Evolutionary conservation across 2,329 filamentous ascomycete species (phyloP), one percentile per base, ranked within the genome.

Genomic region (Paraconiothyrium brasiliense): DNA sequence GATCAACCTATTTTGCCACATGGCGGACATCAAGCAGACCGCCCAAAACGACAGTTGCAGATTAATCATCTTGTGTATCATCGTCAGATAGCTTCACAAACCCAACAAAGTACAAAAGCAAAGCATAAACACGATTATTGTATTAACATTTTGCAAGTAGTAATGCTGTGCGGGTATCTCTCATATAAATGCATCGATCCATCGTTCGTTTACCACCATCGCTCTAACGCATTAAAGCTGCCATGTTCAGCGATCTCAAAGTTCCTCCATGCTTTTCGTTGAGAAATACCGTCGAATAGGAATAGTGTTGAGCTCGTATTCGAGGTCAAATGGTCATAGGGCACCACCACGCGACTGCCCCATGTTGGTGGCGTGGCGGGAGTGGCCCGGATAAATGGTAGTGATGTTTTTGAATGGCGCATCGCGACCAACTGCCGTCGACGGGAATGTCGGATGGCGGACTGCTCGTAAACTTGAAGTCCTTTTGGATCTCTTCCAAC

Each of bases 401-500:
- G 39, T 13, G 52, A 41, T 43, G 54, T 22, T 56, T 30, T 50
- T 41, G 55, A 43, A 50, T 13, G 16, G 46, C 55, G 49, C 44
- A n/a, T 37, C 16, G 41, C 50, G 43, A 34, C 55, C 22, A 13
- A 50, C 35, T 35, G 52, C 34, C 34, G n/a, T 51, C 39, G 52
- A 48, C 47, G 13, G 3, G 16, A n/a, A 16, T 30, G 55, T 44
- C 32, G 43, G 13, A 39, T 35, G 46, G 11, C 44, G 32, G 14
- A 41, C 49, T 54, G 37, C 30, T 35, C 43, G 30, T 20, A 30
- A 13, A 20, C 14, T 52, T 8, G 46, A 11, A 35, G 24, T 35
- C 27, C 14, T 32, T 16, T 49, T 62, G 3, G 30, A 16, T 62
- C 68, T 69, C 72, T 73, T 74, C 72, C 72, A 76, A 71, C 70